A percentile compares a stretch with the other conserved stretches of the same genome.
These are phyloP conservation scores for Trichoderma virens DNA, from an alignment of 495 filamentous ascomycete genomes.

Conservation along the genomic window DNA sequence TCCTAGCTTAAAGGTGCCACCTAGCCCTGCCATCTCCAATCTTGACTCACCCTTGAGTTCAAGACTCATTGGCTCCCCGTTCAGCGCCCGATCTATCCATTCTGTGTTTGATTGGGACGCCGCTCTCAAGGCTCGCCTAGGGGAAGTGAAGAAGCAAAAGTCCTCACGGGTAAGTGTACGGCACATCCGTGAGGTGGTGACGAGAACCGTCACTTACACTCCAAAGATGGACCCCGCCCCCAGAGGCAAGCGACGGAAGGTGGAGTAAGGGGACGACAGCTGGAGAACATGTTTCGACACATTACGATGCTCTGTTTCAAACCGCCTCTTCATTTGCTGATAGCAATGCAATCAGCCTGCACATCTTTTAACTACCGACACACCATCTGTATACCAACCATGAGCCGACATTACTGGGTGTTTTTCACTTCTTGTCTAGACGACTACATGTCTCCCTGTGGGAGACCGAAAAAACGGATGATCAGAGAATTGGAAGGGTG, in stretches of 20 bases:
- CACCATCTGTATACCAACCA: conserved; percentile 7
- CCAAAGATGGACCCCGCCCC: conserved; percentile 62
- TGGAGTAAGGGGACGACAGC: conserved; percentile 35
- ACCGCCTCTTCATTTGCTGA: not conserved
- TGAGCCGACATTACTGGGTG: conserved; percentile 1
- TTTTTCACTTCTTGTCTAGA: conserved; percentile 6
- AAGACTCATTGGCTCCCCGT: conserved; percentile 25
- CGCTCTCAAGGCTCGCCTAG: conserved; percentile 40
- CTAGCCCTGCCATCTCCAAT: conserved; percentile 48
- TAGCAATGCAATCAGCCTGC: not conserved
- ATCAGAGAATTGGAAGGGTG: not conserved
- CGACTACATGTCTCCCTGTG: not conserved
- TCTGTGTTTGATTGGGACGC: conserved; percentile 57
- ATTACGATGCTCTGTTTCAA: not conserved
- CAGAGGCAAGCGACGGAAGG: conserved; percentile 67
- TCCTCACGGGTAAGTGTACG: conserved; percentile 42
- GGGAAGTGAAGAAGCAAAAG: conserved; percentile 21
- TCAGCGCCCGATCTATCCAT: conserved; percentile 46
- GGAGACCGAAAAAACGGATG: not conserved
- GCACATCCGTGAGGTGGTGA: conserved; percentile 62
- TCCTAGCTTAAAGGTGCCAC: conserved; percentile 50
- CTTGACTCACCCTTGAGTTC: conserved; percentile 33
- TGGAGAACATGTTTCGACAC: not conserved
- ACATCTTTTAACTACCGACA: not conserved
- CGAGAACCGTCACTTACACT: conserved; percentile 68